Conservation (phyloP, 352 stramenopile species). For the Globisporangium okanoganense region DNA sequence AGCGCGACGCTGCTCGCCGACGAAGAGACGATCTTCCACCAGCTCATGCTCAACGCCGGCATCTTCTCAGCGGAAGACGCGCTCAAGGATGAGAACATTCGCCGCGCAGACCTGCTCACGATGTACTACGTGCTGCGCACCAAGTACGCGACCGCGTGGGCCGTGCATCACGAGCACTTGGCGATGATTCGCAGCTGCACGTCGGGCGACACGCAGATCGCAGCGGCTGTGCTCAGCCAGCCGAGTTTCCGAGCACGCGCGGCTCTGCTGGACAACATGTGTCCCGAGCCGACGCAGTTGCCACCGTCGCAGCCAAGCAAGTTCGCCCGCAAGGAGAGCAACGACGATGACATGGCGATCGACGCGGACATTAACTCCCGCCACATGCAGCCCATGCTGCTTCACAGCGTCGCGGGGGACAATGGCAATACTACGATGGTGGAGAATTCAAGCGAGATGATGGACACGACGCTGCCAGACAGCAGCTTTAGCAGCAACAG, state of each 20-base stretch:
- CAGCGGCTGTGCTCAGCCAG: conserved; percentile 49
- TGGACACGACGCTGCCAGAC: not conserved
- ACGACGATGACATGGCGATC: conserved; percentile 29
- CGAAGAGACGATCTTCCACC: conserved; percentile 62
- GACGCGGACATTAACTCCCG: conserved; percentile 22
- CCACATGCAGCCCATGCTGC: conserved; percentile 13
- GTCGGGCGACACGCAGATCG: conserved; percentile 57
- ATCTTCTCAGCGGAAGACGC: conserved; percentile 44
- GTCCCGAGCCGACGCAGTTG: conserved; percentile 32
- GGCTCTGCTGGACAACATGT: conserved; percentile 67
- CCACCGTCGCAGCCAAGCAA: not conserved
- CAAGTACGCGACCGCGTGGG: conserved; percentile 70
- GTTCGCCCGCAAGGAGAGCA: conserved; percentile 21
- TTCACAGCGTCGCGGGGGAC: conserved; percentile 8
- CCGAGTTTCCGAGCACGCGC: conserved; percentile 60
- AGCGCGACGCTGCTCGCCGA: conserved; percentile 40
- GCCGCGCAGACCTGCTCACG: conserved; percentile 68
- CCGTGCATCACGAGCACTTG: conserved; percentile 71
- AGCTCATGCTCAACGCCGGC: conserved; percentile 71
- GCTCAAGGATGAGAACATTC: conserved; percentile 65
- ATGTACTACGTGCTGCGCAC: conserved; percentile 84
- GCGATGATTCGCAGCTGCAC: conserved; percentile 64
- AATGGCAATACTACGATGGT: not conserved
- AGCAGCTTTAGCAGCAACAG: not conserved
- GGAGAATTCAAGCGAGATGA: not conserved